Evolutionary conservation across 768 basidiomycete genomes (phyloP).

Genomic region (Tulasnella sp.): DNA sequence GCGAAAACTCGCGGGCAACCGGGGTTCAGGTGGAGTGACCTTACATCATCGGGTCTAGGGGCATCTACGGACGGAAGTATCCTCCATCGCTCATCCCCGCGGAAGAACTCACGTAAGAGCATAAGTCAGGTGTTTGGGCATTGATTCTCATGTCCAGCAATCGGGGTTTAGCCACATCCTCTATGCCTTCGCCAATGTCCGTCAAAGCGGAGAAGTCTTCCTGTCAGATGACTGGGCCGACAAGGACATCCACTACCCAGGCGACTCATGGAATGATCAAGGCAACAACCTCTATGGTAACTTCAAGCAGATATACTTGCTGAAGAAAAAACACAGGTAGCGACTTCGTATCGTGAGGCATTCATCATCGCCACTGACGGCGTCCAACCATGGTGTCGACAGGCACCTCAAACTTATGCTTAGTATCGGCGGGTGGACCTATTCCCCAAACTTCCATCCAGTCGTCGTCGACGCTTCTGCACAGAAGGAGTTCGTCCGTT

Average conservation of each 20-base stretch:
- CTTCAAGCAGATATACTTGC: conserved; percentile 87
- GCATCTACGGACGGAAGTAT: conserved; percentile 93
- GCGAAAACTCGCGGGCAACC: not conserved
- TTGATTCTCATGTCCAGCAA: not conserved
- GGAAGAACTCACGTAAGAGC: conserved; percentile 75
- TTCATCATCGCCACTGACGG: not conserved
- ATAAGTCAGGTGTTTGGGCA: not conserved
- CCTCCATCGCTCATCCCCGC: conserved; percentile 83
- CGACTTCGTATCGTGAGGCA: not conserved
- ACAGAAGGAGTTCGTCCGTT: conserved; percentile 77
- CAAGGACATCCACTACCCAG: conserved; percentile 94
- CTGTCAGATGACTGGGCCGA: conserved; percentile 94
- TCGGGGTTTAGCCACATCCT: conserved; percentile 68
- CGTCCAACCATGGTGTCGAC: not conserved
- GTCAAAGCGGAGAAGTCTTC: conserved; percentile 78
- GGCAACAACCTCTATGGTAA: conserved; percentile 95
- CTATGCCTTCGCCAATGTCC: conserved; percentile 91
- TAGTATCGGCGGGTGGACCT: conserved; percentile 96
- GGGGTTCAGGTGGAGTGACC: not conserved
- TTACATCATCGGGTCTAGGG: conserved; percentile 51
- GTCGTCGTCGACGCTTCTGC: conserved; percentile 67
- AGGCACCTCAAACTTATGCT: conserved; percentile 55
- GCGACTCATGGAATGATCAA: conserved; percentile 91
- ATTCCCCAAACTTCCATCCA: conserved; percentile 84
- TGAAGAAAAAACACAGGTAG: conserved; percentile 84